Conservation (phyloP, 352 stramenopile genomes). For the Pythium brassicae region DNA sequence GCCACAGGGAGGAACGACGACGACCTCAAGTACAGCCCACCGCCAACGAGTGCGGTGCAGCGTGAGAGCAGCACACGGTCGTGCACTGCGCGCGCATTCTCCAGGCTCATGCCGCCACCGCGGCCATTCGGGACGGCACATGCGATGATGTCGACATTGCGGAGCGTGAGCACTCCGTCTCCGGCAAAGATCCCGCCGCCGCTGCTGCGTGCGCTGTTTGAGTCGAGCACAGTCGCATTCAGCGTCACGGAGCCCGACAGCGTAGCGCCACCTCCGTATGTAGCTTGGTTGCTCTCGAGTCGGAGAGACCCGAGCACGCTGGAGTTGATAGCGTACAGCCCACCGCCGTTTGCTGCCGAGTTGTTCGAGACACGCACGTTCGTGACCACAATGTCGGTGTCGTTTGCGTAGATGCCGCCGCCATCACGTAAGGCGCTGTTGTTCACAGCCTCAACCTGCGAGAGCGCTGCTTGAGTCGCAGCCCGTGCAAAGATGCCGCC, state of each 20-base stretch:
- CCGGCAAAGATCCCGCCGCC: conserved; percentile 27
- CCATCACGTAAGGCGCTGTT: conserved; percentile 21
- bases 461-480: conserved; percentile 1
- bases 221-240: conserved; percentile 11
- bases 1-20: conserved; percentile 17
- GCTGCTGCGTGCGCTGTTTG: conserved; percentile 16
- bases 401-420: conserved; percentile 18
- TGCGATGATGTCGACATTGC: conserved; percentile 13
- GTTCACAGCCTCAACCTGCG: conserved; percentile 9
- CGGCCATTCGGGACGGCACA: conserved; percentile 17
- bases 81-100: conserved; percentile 13
- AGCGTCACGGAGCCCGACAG: conserved; percentile 11
- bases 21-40: conserved; percentile 26
- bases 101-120: conserved; percentile 27
- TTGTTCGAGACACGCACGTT: conserved; percentile 17
- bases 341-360: conserved; percentile 19
- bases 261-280: conserved; percentile 21
- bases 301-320: conserved; percentile 18
- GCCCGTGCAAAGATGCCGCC: conserved; percentile 18
- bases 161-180: conserved; percentile 19
- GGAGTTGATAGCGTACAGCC: conserved; percentile 19
- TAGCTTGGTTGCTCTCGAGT: conserved; percentile 19
- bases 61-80: conserved; percentile 14
- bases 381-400: conserved; percentile 7
- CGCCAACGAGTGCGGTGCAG: conserved; percentile 21